phyloP scores from a whole-genome alignment of 2,329 filamentous ascomycete species.

The Clonostachys rhizophaga region DNA sequence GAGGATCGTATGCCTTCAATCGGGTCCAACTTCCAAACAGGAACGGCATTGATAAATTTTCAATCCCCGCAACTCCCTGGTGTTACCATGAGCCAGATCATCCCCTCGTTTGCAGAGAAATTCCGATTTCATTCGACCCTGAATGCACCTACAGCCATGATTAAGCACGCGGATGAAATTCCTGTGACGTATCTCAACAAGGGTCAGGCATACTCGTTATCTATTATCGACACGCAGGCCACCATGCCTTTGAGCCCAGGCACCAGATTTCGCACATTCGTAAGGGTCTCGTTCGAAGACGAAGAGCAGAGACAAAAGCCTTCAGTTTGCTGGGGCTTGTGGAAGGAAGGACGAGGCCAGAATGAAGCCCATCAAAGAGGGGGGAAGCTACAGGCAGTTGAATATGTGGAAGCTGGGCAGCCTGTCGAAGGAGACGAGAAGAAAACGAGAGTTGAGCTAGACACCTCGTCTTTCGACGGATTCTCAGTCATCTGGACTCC shows the following conservation, averaged over 20 bases:
- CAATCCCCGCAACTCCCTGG: slow-evolving; percentile 44
- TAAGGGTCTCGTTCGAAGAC: slow-evolving; percentile 96
- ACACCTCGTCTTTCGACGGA: slow-evolving; percentile 82
- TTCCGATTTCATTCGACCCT: slow-evolving; percentile 89
- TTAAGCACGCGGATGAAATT: slow-evolving; percentile 83
- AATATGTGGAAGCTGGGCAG: slow-evolving; percentile 73
- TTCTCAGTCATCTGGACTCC: slow-evolving; percentile 90
- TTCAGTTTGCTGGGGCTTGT: slow-evolving; percentile 77
- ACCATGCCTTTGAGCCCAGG: slow-evolving; percentile 52
- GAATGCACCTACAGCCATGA: slow-evolving; percentile 95
- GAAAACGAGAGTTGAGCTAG: slow-evolving; percentile 64
- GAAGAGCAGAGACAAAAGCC: slow-evolving; percentile 86
- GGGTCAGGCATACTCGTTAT: slow-evolving; percentile 87
- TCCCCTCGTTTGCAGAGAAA: slow-evolving; percentile 57
- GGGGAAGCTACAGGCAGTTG: slow-evolving; percentile 88
- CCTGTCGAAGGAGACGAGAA: slow-evolving; percentile 59
- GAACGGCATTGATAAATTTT: slow-evolving; percentile 55
- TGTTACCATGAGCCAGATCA: slow-evolving; percentile 35
- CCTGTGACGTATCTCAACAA: slow-evolving; percentile 98
- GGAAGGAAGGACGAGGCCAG: slow-evolving; percentile 95
- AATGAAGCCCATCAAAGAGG: slow-evolving; percentile 93
- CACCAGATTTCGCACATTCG: slow-evolving; percentile 78
- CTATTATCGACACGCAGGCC: slow-evolving; percentile 72
- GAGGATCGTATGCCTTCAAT: slow-evolving; percentile 49
- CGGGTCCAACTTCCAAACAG: slow-evolving; percentile 57